Evolutionary conservation across 2,329 filamentous ascomycete genomes (phyloP).

Genomic region (Diplodia scrobiculata): DNA sequence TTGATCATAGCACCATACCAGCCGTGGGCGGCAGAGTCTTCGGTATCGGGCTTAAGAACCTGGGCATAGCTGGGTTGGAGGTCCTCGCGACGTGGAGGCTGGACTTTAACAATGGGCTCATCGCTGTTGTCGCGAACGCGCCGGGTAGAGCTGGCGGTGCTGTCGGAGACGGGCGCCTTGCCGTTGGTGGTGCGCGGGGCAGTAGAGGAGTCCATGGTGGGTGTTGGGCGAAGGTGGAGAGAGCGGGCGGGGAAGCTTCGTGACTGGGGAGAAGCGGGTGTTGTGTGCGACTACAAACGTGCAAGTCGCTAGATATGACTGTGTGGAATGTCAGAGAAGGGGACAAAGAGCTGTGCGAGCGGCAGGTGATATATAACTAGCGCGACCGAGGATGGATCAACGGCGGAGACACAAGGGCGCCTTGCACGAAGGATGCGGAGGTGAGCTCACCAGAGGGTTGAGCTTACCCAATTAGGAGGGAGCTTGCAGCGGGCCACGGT

Average conservation of each 20-base stretch:
- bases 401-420: neutral
- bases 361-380: constrained; percentile 17
- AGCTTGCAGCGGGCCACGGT: neutral
- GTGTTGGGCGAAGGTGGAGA: neutral
- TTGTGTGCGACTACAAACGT: neutral
- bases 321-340: neutral
- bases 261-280: neutral
- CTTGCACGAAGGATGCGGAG: constrained; percentile 25
- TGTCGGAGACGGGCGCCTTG: constrained; percentile 27
- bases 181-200: constrained; percentile 17
- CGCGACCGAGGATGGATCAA: neutral
- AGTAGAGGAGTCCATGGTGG: constrained; percentile 9
- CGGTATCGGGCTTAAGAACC: constrained; percentile 62
- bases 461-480: neutral
- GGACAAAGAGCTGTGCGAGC: neutral
- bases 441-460: constrained; percentile 6
- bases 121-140: neutral
- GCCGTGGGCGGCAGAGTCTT: constrained; percentile 71
- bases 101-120: constrained; percentile 60
- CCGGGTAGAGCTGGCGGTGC: constrained; percentile 20
- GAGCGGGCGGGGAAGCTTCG: constrained; percentile 7
- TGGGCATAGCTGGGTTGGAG: constrained; percentile 81
- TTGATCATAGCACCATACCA: constrained; percentile 93
- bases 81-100: constrained; percentile 79
- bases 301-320: neutral